Evolutionary conservation across 2,329 filamentous ascomycete species (phyloP).

Genomic region (Hymenoscyphus albidus): DNA sequence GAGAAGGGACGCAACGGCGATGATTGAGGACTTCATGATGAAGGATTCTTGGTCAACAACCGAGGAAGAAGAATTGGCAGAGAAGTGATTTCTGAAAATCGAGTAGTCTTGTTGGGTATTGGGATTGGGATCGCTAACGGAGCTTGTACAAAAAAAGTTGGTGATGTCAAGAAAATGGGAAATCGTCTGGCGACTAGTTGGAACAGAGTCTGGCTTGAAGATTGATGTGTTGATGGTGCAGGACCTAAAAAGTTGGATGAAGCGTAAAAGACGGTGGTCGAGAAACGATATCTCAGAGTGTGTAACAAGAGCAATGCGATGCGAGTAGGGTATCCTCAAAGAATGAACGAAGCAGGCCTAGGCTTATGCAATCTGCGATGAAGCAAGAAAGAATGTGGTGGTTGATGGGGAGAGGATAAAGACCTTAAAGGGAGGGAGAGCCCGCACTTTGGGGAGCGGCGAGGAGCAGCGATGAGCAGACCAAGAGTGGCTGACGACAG

Average conservation of each 20-base stretch:
- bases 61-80: background rate
- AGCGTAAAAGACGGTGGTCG: slow-evolving; percentile 7
- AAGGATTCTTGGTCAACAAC: slow-evolving; percentile 4
- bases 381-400: slow-evolving; percentile 2
- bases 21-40: slow-evolving; percentile 37
- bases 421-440: background rate
- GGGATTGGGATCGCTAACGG: background rate
- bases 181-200: slow-evolving; percentile 4
- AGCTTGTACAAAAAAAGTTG: background rate
- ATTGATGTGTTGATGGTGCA: background rate
- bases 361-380: background rate
- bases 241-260: background rate
- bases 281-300: slow-evolving; percentile 8
- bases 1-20: slow-evolving; percentile 31
- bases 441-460: background rate
- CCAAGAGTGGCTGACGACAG: background rate
- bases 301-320: background rate
- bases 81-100: background rate
- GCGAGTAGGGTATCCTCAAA: background rate
- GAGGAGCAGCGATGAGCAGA: no score
- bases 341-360: slow-evolving; percentile 2
- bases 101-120: background rate
- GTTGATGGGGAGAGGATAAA: background rate
- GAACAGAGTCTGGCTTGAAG: background rate
- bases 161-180: background rate